phyloP scores from a whole-genome alignment of 169 alveolate species.

The Babesia caballi region DNA sequence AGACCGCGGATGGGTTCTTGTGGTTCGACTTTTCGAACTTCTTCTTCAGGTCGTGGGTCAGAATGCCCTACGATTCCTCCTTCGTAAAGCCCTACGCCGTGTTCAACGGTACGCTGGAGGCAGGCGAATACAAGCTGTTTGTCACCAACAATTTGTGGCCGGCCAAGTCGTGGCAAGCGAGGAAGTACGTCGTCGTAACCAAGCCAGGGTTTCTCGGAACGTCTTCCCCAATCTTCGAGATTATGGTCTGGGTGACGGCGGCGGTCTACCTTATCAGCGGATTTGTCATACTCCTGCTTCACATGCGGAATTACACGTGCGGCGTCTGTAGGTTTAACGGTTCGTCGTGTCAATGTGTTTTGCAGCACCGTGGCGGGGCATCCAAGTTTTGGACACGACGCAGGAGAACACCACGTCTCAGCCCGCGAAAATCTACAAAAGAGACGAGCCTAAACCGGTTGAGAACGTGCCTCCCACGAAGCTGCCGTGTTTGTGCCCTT shows the following conservation, averaged over 20 bases:
- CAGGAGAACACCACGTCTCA: background rate
- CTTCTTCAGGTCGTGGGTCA: constrained; percentile 57
- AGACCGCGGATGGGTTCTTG: constrained; percentile 11
- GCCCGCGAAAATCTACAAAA: background rate
- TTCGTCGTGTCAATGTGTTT: background rate
- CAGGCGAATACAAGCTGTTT: constrained; percentile 46
- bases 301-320: constrained; percentile 26
- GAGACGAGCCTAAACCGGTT: background rate
- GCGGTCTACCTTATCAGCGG: constrained; percentile 43
- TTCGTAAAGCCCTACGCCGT: constrained; percentile 61
- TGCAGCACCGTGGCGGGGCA: constrained; percentile 61
- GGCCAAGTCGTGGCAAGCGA: constrained; percentile 47
- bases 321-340: constrained; percentile 13
- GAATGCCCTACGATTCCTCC: constrained; percentile 34
- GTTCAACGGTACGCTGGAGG: constrained; percentile 7
- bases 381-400: constrained; percentile 12
- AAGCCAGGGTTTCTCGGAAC: constrained; percentile 45
- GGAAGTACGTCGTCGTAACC: constrained; percentile 39
- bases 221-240: constrained; percentile 25
- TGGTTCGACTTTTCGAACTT: constrained; percentile 60
- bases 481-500: constrained; percentile 57
- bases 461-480: constrained; percentile 5
- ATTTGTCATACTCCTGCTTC: constrained; percentile 2
- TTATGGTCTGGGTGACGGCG: constrained; percentile 27
- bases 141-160: constrained; percentile 64